phyloP scores from a whole-genome alignment of 768 basidiomycete genomes.

The Lyophyllum atratum region DNA sequence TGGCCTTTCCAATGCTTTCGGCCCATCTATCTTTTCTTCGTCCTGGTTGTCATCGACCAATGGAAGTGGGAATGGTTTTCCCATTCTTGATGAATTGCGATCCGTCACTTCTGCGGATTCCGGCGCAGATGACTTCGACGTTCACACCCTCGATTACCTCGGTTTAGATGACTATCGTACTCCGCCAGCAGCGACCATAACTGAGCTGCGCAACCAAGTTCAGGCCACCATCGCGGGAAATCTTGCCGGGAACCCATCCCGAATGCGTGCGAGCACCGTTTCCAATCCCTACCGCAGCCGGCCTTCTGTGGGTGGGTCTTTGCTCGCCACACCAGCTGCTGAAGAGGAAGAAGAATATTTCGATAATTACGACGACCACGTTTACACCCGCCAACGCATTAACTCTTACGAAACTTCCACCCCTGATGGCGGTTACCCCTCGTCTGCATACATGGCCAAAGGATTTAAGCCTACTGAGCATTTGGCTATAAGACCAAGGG shows the following conservation, averaged over 20 bases:
- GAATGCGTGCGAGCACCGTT: constrained; percentile 87
- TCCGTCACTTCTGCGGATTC: constrained; percentile 81
- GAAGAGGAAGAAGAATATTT: constrained; percentile 80
- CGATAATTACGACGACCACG: constrained; percentile 57
- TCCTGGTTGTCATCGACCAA: constrained; percentile 79
- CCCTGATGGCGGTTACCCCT: constrained; percentile 51
- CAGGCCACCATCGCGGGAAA: constrained; percentile 89
- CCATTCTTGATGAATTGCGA: constrained; percentile 77
- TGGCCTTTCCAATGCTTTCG: constrained; percentile 81
- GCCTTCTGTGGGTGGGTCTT: constrained; percentile 57
- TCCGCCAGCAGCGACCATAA: constrained; percentile 85
- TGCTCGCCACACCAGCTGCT: constrained; percentile 64
- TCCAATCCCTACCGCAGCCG: constrained; percentile 87
- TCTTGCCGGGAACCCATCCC: constrained; percentile 68
- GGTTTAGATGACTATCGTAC: constrained; percentile 83
- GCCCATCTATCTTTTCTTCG: constrained; percentile 85
- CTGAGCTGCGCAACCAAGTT: constrained; percentile 86
- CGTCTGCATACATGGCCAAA: constrained; percentile 65
- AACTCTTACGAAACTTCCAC: constrained; percentile 60
- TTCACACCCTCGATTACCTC: constrained; percentile 95
- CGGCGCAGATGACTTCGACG: constrained; percentile 84
- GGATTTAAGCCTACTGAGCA: constrained; percentile 78
- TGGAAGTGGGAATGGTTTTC: constrained; percentile 55
- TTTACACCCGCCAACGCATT: constrained; percentile 57
- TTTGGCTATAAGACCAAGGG: constrained; percentile 70